phyloP scores from a whole-genome alignment of 2,329 filamentous ascomycete species.

The Rhynchosporium agropyri region DNA sequence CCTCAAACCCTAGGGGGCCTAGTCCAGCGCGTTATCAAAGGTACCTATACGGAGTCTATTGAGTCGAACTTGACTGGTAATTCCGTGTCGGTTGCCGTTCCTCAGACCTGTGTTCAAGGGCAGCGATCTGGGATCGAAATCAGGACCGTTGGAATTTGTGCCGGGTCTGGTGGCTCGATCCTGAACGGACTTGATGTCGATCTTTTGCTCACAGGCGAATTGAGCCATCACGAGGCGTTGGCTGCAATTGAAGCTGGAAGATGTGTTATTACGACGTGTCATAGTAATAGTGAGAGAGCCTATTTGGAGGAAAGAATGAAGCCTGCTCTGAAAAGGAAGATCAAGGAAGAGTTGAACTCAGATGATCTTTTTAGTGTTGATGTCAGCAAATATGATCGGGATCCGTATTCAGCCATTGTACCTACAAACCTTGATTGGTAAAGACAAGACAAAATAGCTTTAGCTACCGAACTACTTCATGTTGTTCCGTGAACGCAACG shows the following conservation, averaged over 20 bases:
- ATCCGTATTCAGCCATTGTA: constrained; percentile 77
- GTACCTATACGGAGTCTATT: constrained; percentile 25
- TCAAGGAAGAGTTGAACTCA: constrained; percentile 44
- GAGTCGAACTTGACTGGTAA: background rate
- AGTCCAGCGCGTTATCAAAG: constrained; percentile 33
- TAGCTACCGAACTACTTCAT: background rate
- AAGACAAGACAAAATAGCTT: background rate
- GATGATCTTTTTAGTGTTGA: constrained; percentile 30
- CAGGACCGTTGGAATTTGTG: constrained; percentile 78
- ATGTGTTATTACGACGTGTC: constrained; percentile 82
- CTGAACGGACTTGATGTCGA: constrained; percentile 73
- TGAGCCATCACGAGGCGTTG: constrained; percentile 90
- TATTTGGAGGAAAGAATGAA: constrained; percentile 76
- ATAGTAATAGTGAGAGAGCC: constrained; percentile 88
- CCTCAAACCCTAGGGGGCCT: constrained; percentile 36
- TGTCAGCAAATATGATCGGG: constrained; percentile 77
- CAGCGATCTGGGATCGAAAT: constrained; percentile 49
- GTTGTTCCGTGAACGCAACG: too few relatives aligned
- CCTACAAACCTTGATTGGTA: constrained; percentile 49
- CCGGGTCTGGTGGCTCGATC: constrained; percentile 81
- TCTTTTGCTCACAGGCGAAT: constrained; percentile 86
- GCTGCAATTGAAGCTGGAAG: constrained; percentile 82
- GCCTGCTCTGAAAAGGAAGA: constrained; percentile 40
- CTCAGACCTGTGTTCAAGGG: constrained; percentile 33
- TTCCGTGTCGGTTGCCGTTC: constrained; percentile 38